phyloP scores from a whole-genome alignment of 768 basidiomycete species.

The Boletus vermiculosoides region DNA sequence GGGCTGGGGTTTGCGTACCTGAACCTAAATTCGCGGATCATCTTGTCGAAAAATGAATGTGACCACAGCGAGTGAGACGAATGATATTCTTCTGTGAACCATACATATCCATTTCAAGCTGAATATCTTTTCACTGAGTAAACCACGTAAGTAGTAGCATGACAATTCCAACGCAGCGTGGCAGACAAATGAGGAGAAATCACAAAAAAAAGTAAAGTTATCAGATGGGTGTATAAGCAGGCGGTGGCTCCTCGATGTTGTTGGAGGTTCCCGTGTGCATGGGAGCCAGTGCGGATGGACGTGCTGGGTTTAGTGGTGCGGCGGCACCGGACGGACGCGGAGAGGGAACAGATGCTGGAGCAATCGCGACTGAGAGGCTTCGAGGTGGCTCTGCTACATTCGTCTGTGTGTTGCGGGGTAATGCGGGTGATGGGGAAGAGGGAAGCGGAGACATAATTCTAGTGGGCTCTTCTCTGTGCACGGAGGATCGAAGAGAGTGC shows the following conservation, averaged over 20 bases:
- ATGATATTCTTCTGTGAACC: conserved; percentile 2
- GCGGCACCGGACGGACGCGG: background rate
- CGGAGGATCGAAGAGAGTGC: conserved; percentile 3
- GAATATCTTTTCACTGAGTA: background rate
- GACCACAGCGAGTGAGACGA: background rate
- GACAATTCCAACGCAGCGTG: background rate
- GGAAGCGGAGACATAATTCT: background rate
- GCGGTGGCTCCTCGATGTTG: conserved; percentile 22
- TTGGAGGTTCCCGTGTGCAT: conserved; percentile 14
- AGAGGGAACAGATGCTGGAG: background rate
- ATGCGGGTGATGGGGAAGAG: background rate
- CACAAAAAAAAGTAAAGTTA: background rate
- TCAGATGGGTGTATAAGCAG: conserved; percentile 28
- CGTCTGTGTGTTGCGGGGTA: background rate
- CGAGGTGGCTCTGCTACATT: background rate
- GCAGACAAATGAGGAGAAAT: background rate
- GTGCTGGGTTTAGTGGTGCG: background rate
- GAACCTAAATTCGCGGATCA: background rate
- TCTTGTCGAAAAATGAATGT: background rate
- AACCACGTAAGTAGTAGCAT: background rate
- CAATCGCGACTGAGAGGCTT: background rate
- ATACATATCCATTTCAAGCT: conserved; percentile 1
- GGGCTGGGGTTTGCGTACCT: background rate
- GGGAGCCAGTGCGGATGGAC: conserved; percentile 1
- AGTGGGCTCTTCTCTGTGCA: background rate